Evolutionary conservation across 805 yeast species (phyloP).

Genomic region (Ogataea corticis): DNA sequence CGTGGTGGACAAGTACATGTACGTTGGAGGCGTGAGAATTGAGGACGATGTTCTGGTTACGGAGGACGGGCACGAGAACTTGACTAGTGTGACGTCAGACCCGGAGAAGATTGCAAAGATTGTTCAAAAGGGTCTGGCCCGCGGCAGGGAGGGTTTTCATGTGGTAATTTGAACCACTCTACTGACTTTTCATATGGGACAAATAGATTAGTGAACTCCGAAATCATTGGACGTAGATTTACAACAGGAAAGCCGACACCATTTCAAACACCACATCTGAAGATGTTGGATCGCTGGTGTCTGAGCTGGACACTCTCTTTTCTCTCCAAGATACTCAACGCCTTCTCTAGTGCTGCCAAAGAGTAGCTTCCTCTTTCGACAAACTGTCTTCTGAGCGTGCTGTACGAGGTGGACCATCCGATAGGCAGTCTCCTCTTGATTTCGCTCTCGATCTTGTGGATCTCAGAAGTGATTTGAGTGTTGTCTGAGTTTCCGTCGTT

Average conservation of each 20-base stretch:
- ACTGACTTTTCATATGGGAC: not conserved
- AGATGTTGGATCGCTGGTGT: constrained; percentile 80
- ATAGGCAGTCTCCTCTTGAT: constrained; percentile 88
- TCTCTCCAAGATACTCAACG: constrained; percentile 77
- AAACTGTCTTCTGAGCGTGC: constrained; percentile 80
- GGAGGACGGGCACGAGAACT: constrained; percentile 70
- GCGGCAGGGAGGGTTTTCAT: constrained; percentile 67
- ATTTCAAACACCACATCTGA: constrained; percentile 62
- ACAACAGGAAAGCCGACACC: not conserved
- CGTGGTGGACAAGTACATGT: constrained; percentile 74
- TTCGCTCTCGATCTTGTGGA: constrained; percentile 77
- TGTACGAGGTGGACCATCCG: constrained; percentile 93
- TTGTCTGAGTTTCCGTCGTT: constrained; percentile 54
- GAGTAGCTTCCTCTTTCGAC: constrained; percentile 60
- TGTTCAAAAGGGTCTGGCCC: constrained; percentile 66
- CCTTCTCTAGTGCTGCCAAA: constrained; percentile 76
- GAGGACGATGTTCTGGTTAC: constrained; percentile 91
- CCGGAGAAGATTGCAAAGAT: constrained; percentile 79
- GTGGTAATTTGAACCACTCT: constrained; percentile 18
- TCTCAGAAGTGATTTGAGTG: constrained; percentile 63
- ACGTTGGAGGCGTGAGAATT: constrained; percentile 95
- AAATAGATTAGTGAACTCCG: not conserved
- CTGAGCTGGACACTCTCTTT: constrained; percentile 86
- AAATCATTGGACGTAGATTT: not conserved
- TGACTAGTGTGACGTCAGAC: constrained; percentile 83